Percentiles rank a stretch among this genome's conserved stretches.
Conservation (phyloP, 2,329 filamentous ascomycete genomes). For the Colletotrichum simmondsii region DNA sequence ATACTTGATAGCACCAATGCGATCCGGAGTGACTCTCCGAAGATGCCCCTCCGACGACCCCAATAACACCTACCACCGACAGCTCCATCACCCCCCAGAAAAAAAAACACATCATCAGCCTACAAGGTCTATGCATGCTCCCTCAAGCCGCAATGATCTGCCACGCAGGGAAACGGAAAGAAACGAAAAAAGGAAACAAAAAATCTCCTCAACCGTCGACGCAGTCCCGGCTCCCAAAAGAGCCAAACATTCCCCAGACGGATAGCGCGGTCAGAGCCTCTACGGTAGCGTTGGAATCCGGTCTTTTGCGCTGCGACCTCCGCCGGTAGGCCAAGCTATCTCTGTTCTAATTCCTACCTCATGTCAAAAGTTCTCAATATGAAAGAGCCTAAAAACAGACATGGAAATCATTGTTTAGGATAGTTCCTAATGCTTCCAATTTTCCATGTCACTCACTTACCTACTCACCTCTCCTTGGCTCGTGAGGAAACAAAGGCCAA, state of each 20-base stretch:
- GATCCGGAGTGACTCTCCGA: constrained; percentile 6
- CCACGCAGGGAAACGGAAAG: not conserved
- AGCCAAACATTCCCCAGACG: not conserved
- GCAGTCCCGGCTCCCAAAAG: not conserved
- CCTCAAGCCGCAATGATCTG: constrained; percentile 5
- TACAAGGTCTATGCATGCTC: constrained; percentile 27
- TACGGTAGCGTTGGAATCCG: not conserved
- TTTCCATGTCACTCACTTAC: not conserved
- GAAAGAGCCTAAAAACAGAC: not conserved
- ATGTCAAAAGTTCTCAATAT: not conserved
- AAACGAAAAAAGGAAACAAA: not conserved
- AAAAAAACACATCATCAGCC: not conserved
- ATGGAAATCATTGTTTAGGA: not conserved
- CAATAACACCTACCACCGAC: constrained; percentile 6
- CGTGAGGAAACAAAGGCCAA: not conserved
- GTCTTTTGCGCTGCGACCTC: not conserved
- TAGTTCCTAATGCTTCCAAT: not conserved
- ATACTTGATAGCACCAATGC: no score
- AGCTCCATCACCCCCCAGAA: not conserved
- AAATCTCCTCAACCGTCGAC: not conserved
- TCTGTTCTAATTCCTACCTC: not conserved
- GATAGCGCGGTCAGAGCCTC: not conserved
- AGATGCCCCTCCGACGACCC: not conserved
- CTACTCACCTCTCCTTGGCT: not conserved
- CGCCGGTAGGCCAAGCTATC: not conserved